phyloP scores from a whole-genome alignment of 2,329 filamentous ascomycete genomes.

The Penicillium sp. region DNA sequence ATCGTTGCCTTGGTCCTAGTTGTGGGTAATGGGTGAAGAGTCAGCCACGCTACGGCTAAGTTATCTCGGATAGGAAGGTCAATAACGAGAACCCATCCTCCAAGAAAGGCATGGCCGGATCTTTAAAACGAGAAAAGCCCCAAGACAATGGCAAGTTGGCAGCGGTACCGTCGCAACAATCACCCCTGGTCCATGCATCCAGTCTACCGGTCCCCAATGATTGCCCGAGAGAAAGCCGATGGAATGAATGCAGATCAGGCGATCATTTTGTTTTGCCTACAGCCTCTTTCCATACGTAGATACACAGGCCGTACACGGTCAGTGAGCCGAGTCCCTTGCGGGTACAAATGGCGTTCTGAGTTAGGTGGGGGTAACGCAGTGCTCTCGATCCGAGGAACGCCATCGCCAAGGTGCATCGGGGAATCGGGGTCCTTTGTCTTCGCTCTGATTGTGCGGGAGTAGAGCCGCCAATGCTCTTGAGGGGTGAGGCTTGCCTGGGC shows the following conservation, averaged over 20 bases:
- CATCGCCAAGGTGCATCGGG: constrained; percentile 1
- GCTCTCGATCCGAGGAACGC: not conserved
- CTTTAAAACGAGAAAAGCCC: not conserved
- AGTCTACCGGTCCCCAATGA: too few species aligned
- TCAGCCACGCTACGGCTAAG: not conserved
- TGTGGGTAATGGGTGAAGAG: not conserved
- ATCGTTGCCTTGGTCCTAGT: not conserved
- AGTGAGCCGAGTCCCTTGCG: not conserved
- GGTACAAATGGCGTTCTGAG: constrained; percentile 1
- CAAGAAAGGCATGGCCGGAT: not conserved
- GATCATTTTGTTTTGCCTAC: constrained; percentile 3
- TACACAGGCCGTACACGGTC: not conserved
- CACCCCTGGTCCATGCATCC: not conserved
- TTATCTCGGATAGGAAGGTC: constrained; percentile 5
- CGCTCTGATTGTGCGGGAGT: not conserved
- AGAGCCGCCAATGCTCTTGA: not conserved
- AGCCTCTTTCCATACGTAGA: not conserved
- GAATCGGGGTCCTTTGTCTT: not conserved
- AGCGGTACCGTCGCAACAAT: not conserved
- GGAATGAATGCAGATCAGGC: not conserved
- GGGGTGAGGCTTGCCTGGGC: not conserved
- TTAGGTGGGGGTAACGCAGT: constrained; percentile 5
- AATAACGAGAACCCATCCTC: not conserved
- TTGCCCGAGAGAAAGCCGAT: not conserved
- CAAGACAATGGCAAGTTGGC: not conserved